Conservation (phyloP, 2,329 filamentous ascomycete genomes). For the Trichoderma sp. region DNA sequence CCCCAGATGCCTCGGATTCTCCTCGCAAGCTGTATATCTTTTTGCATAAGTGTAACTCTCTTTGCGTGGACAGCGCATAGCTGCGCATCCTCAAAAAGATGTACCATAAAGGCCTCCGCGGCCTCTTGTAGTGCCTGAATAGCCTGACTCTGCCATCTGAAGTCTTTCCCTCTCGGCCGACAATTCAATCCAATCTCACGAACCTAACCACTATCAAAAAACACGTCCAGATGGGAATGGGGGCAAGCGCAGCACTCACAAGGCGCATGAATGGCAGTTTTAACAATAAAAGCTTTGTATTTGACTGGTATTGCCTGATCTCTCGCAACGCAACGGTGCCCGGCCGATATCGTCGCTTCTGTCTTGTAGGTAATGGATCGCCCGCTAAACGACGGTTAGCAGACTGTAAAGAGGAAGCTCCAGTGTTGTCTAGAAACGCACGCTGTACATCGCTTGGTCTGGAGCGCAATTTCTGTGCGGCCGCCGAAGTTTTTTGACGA, state of each 20-base stretch:
- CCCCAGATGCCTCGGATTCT: slow-evolving; percentile 77
- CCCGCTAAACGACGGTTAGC: slow-evolving; percentile 53
- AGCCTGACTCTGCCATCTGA: slow-evolving; percentile 95
- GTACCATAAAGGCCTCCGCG: slow-evolving; percentile 92
- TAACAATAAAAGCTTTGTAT: slow-evolving; percentile 78
- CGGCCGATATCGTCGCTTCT: slow-evolving; percentile 65
- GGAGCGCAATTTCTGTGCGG: slow-evolving; percentile 20
- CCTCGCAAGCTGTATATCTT: slow-evolving; percentile 91
- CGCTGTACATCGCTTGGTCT: slow-evolving; percentile 43
- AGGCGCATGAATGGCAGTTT: slow-evolving; percentile 79
- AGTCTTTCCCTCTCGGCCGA: slow-evolving; percentile 61
- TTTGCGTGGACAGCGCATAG: slow-evolving; percentile 96
- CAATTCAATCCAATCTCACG: slow-evolving; percentile 70
- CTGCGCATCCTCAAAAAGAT: slow-evolving; percentile 82
- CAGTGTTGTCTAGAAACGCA: slow-evolving; percentile 24
- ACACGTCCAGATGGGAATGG: not conserved
- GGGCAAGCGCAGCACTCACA: slow-evolving; percentile 31
- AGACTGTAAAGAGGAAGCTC: not conserved
- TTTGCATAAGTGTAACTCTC: slow-evolving; percentile 95
- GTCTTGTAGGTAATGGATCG: slow-evolving; percentile 64
- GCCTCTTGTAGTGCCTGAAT: slow-evolving; percentile 93
- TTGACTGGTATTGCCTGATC: slow-evolving; percentile 86
- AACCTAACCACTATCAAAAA: slow-evolving; percentile 20
- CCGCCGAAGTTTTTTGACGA: slow-evolving; percentile 18
- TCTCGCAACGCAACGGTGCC: slow-evolving; percentile 87